Base-by-base conservation (phyloP, 495 filamentous ascomycete species). In the Penicillium maclennaniae region DNA sequence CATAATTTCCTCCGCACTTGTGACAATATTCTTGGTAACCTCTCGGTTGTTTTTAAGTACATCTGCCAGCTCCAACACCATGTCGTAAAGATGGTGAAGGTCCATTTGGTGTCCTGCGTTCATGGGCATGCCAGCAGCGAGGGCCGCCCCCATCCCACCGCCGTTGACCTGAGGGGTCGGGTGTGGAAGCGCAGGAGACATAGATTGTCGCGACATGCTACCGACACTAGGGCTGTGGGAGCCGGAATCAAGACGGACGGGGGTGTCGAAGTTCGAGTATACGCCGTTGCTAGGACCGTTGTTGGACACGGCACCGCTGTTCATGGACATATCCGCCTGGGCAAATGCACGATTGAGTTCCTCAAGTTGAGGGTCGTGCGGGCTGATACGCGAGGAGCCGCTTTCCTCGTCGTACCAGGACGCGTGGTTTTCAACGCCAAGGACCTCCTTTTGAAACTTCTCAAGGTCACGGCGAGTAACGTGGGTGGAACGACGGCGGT, bases 101-200 rank as follows among this genome's bases (percentile, higher is more conserved):
- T 95, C 90, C 73, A 88, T 87, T 72, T 92, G 87, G 61, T 92
- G 88, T 17, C 89, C 89, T 20, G 88, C 88, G 49, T 85, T 87
- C 63, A 86, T 85, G 17, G 87, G 85, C 45, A 83, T 65, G 19
- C 65, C 69, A 16, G 74, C 57, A 53, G 82, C 81, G 66, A 80
- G 72, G 38, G 78, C 83, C 57, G 82, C 39, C 12, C 48, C 84
- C 63, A 85, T 80, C n/a, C 66, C 72, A 45, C 62, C 68, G 42
- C 79, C 80, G 61, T 86, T 87, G 56, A 78, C 75, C 53, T 81
- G 77, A 42, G 57, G 46, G 16, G 63, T 51, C 7, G 67, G 43
- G 49, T 72, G 69, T 26, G 69, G 55, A 26, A 69, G 52, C 6
- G 69, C 59, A 23, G 73, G 69, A 12, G 71, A 62, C 47, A 70